A percentile compares a stretch with the other conserved stretches of the same genome.
phyloP scores from a whole-genome alignment of 2,329 filamentous ascomycete genomes.

The Penicillium sp. region DNA sequence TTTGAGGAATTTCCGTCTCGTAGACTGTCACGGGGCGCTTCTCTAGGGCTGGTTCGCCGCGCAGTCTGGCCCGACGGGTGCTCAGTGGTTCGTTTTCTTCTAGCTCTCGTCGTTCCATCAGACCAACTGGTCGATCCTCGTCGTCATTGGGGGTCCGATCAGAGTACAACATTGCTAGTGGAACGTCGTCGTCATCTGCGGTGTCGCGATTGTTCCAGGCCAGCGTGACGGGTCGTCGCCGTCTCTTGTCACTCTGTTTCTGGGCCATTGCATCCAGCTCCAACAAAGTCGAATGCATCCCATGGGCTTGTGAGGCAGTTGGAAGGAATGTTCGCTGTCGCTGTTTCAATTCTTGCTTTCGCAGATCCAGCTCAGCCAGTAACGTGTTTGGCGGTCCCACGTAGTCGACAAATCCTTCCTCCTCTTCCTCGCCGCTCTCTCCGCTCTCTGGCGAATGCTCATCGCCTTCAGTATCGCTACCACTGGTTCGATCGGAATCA shows the following conservation, averaged over 20 bases:
- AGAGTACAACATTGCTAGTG: slow-evolving; percentile 77
- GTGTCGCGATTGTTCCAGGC: slow-evolving; percentile 74
- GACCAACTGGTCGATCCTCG: slow-evolving; percentile 46
- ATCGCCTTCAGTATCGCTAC: slow-evolving; percentile 16
- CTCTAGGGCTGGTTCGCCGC: slow-evolving; percentile 55
- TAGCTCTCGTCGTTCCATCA: slow-evolving; percentile 69
- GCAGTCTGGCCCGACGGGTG: slow-evolving; percentile 71
- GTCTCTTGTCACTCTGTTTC: slow-evolving; percentile 69
- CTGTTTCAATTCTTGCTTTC: slow-evolving; percentile 83
- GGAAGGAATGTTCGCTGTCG: slow-evolving; percentile 72
- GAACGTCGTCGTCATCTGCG: slow-evolving; percentile 79
- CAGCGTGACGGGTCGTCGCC: slow-evolving; percentile 76
- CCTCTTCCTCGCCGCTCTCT: slow-evolving; percentile 21
- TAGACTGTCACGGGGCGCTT: slow-evolving; percentile 40
- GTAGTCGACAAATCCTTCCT: slow-evolving; percentile 47
- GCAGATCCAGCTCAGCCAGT: slow-evolving; percentile 85
- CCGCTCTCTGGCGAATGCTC: slow-evolving; percentile 23
- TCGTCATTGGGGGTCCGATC: slow-evolving; percentile 36
- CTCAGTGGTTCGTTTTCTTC: slow-evolving; percentile 93
- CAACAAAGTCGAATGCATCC: slow-evolving; percentile 87
- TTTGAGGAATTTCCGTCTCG: slow-evolving; percentile 16
- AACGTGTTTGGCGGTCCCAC: slow-evolving; percentile 83
- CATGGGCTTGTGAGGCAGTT: slow-evolving; percentile 44
- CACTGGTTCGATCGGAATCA: slow-evolving; percentile 6
- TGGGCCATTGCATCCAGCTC: slow-evolving; percentile 90